Conservation (phyloP, 2,329 filamentous ascomycete genomes). For the Aspergillus sp. region DNA sequence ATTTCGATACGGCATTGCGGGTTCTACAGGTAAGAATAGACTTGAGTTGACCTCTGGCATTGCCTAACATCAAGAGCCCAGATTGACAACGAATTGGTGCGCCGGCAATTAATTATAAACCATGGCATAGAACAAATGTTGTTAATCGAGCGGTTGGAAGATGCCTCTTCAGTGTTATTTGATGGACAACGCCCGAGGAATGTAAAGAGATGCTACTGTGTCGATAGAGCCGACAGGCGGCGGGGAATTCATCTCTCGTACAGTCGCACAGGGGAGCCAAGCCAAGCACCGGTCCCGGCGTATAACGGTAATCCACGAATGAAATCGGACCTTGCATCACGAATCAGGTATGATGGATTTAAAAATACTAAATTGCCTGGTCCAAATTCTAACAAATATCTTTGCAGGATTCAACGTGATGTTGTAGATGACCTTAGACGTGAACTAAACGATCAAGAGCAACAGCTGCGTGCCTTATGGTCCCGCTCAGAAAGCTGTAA, state of each 20-base stretch:
- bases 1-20: constrained; percentile 73
- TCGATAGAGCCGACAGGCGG: constrained; percentile 61
- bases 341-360: constrained; percentile 47
- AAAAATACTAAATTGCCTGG: no score
- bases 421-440: constrained; percentile 50
- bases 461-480: constrained; percentile 44
- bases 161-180: constrained; percentile 68
- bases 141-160: constrained; percentile 62
- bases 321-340: constrained; percentile 68
- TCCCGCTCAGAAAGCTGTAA: constrained; percentile 48
- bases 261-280: constrained; percentile 45
- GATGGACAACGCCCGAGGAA: constrained; percentile 59
- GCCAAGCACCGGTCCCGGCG: constrained; percentile 49
- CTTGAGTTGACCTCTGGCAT: not conserved
- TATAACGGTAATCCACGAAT: constrained; percentile 62
- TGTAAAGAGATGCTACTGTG: constrained; percentile 60
- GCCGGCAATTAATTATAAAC: constrained; percentile 78
- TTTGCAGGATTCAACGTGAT: constrained; percentile 40
- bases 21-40: constrained; percentile 55
- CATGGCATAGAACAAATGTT: constrained; percentile 79
- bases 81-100: constrained; percentile 74
- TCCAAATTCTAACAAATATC: not conserved
- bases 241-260: constrained; percentile 58
- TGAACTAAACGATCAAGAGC: constrained; percentile 51
- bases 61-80: constrained; percentile 31